Evolutionary conservation across 306 rosid genomes (phyloP), one percentile per base, ranked within the genome.

Genomic region (Begonia loranthoides): DNA sequence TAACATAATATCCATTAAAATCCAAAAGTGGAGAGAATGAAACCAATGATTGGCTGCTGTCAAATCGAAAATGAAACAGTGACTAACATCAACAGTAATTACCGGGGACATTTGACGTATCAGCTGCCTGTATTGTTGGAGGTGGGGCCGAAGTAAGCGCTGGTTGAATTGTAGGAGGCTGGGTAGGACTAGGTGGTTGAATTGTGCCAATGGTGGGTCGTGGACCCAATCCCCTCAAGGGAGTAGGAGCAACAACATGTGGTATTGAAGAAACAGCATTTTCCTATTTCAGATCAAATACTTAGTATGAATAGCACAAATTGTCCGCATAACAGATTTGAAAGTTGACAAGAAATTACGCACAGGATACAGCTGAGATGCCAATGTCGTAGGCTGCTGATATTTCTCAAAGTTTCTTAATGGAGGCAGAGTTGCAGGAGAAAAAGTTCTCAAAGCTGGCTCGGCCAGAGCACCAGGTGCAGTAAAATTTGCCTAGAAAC

Each of bases 71-170:
- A 28, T 28, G 36, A 28, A 28, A 28, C 36, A 28, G 36, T 28
- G 22, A 28, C 36, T 28, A 28, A 1, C 22, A 5, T 28, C 36
- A 7, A 28, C 36, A 28, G 9, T 28, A 28, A 63, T 51, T 79
- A 90, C 99, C 95, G 60, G 99, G 93, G 12, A 92, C 99, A 56
- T 79, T 92, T 9, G 88, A 78, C 41, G 87, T 92, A 73, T 80
- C 88, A 56, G 76, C 99, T 41, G 94, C 86, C 73, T 86, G 96
- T 60, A 92, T 68, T 10, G 99, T 86, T 50, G 92, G 83, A 21
- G 90, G 90, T 16, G 97, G 97, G 46, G 80, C 76, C 8, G 87
- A 52, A 22, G 81, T 5, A 28, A 7, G 61, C 7, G 82, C 56
- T 9, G 88, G 70, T 61, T 66, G 95, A 36, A 59, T 68, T 46